Conservation (phyloP, 2,329 filamentous ascomycete genomes). For the Rugonectria rugulosa region DNA sequence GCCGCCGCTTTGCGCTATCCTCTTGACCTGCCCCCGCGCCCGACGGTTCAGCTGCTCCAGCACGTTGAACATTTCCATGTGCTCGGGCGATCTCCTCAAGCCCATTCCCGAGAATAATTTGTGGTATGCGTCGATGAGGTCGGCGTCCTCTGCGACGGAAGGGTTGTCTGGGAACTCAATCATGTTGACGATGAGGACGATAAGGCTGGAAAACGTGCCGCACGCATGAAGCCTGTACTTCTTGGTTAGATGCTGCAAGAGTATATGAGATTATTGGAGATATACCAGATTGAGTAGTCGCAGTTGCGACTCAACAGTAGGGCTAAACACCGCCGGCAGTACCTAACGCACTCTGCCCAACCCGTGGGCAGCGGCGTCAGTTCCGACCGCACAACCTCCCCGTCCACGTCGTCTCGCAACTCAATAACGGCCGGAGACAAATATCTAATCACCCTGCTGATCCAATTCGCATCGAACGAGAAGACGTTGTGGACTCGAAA, state of each 20-base stretch:
- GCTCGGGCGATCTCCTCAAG: background rate
- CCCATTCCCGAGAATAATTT: constrained; percentile 2
- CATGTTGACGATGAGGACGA: constrained; percentile 31
- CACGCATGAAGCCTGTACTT: constrained; percentile 26
- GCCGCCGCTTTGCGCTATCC: background rate
- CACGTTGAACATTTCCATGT: constrained; percentile 20
- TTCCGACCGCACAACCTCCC: constrained; percentile 14
- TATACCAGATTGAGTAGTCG: constrained; percentile 30
- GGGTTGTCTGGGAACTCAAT: constrained; percentile 29
- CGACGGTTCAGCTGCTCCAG: constrained; percentile 25
- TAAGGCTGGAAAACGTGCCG: constrained; percentile 22
- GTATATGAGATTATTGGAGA: accelerated
- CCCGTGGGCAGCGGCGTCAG: constrained; percentile 24
- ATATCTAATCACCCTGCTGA: constrained; percentile 24
- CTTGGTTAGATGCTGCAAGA: accelerated
- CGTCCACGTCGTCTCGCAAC: constrained; percentile 19
- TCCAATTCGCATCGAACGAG: constrained; percentile 28
- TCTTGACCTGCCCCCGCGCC: constrained; percentile 25
- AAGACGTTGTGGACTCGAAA: constrained; percentile 29
- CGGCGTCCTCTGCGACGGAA: background rate
- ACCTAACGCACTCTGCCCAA: constrained; percentile 29
- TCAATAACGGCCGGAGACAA: constrained; percentile 26
- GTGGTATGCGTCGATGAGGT: constrained; percentile 18
- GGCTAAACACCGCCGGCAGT: constrained; percentile 22
- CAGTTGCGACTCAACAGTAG: constrained; percentile 11